phyloP scores from a whole-genome alignment of 1,284 basidiomycete species.

The Fomes fomentarius region DNA sequence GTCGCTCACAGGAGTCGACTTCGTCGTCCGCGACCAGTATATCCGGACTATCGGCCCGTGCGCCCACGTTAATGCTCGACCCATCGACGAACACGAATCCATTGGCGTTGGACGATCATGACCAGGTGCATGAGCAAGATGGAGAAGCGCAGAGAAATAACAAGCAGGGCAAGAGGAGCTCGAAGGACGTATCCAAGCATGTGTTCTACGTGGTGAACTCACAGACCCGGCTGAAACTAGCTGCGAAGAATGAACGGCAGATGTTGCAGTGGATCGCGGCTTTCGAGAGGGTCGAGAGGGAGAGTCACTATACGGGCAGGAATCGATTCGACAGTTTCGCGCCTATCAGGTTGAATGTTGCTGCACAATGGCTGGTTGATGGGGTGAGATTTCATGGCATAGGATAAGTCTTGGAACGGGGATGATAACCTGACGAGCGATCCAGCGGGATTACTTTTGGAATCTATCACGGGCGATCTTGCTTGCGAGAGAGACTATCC shows the following conservation, averaged over 20 bases:
- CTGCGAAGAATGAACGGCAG: conserved; percentile 92
- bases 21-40: conserved; percentile 36
- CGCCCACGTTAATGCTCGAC: conserved; percentile 63
- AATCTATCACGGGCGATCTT: conserved; percentile 93
- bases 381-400: conserved; percentile 58
- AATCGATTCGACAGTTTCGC: conserved; percentile 96
- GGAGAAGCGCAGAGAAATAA: conserved; percentile 29
- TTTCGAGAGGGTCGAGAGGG: conserved; percentile 81
- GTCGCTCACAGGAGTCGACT: conserved; percentile 16
- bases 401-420: background rate
- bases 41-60: conserved; percentile 34
- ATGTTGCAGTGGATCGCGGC: conserved; percentile 98
- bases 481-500: conserved; percentile 88
- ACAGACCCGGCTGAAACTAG: conserved; percentile 87
- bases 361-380: conserved; percentile 99
- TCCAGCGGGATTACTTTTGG: conserved; percentile 97
- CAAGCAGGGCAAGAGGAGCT: conserved; percentile 45
- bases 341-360: conserved; percentile 91
- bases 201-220: conserved; percentile 95
- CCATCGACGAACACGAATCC: conserved; percentile 76
- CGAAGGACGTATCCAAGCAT: conserved; percentile 79
- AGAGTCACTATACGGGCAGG: conserved; percentile 79
- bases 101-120: conserved; percentile 37
- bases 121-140: conserved; percentile 18
- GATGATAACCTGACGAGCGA: too few species aligned